These are phyloP conservation scores for Phaeotremella skinneri DNA, from an alignment of 768 basidiomycete species.

Conservation along the genomic window DNA sequence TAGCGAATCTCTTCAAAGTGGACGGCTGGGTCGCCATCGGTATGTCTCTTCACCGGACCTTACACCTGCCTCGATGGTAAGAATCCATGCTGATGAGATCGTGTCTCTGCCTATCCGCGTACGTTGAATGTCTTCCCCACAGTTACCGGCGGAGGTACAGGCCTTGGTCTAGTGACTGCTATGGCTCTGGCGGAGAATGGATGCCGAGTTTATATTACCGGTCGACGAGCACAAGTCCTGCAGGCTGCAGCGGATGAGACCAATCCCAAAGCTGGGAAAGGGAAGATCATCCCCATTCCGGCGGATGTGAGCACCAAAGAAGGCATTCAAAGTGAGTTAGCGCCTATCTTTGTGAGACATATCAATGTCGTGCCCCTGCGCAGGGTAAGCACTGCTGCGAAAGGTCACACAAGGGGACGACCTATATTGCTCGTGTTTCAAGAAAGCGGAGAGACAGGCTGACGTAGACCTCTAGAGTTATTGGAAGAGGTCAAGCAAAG, in stretches of 20 bases:
- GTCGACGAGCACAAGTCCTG: conserved; percentile 41
- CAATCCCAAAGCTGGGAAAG: conserved; percentile 27
- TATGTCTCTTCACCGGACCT: conserved; percentile 14
- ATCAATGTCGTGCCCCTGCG: too few relatives aligned
- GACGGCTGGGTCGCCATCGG: conserved; percentile 48
- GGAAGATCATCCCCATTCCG: conserved; percentile 37
- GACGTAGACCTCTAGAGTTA: conserved; percentile 22
- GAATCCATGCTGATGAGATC: too few relatives aligned
- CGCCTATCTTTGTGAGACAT: background rate
- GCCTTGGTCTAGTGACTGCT: conserved; percentile 33
- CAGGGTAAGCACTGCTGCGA: too few relatives aligned
- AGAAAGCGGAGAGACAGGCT: too few relatives aligned
- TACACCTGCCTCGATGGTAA: background rate
- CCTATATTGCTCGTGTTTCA: background rate
- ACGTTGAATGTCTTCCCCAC: too few relatives aligned
- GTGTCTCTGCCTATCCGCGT: too few relatives aligned
- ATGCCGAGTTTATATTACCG: conserved; percentile 50
- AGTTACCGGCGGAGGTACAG: conserved; percentile 41
- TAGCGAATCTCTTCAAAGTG: conserved; percentile 43
- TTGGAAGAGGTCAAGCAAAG: conserved; percentile 28
- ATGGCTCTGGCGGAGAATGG: conserved; percentile 46
- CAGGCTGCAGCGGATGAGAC: conserved; percentile 33
- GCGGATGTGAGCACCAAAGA: conserved; percentile 46
- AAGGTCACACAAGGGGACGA: too few relatives aligned
- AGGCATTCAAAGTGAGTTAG: conserved; percentile 45